Evolutionary conservation across 306 rosid species (phyloP), one percentile per base, ranked within the genome.

Genomic region (Lathyrus tuberosus): DNA sequence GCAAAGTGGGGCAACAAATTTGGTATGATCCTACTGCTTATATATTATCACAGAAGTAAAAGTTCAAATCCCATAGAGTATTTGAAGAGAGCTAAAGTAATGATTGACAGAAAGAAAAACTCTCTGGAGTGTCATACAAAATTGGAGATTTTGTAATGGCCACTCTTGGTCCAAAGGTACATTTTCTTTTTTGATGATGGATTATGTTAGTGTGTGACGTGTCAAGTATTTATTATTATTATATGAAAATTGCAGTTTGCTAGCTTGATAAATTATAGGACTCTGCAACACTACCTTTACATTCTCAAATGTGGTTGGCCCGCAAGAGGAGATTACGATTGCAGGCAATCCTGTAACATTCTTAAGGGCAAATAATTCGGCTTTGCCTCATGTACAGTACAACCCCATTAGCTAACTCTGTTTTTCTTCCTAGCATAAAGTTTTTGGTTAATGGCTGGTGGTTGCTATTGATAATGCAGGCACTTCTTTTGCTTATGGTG

Each of bases 1-100:
- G 81, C 91, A 18, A 67, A 83, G 12, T 90, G 97, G 98, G 98
- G 97, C 38, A 93, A 93, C 85, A 86, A 88, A 62, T 74, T 93
- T 64, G 97, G 96, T 40, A 62, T 82, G 68, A 3, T 85, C 54
- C 90, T 93, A 47, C 78, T 93, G 63, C 98, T 97, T 56, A 15
- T 93, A 22, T 76, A 79, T 71, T 88, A 88, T 42, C 78, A 80
- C 15, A 83, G 75, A 65, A 76, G 80, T 73, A 43, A 46, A 49
- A 18, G 3, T 28, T 30, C 80, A 22, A 80, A 86, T 56, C 90
- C 91, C 72, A 72, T 88, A 17, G 84, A 76, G 30, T 81, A 73
- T 72, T 62, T 93, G 44, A 82, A 71, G 83, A 88, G 86, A 81
- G 88, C 90, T 8, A 93, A 93, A 78, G 80, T 52, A 57, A 88